These are phyloP conservation scores for Xylariaceae sp. DNA, from an alignment of 2,329 filamentous ascomycete genomes.

Conservation along the genomic window DNA sequence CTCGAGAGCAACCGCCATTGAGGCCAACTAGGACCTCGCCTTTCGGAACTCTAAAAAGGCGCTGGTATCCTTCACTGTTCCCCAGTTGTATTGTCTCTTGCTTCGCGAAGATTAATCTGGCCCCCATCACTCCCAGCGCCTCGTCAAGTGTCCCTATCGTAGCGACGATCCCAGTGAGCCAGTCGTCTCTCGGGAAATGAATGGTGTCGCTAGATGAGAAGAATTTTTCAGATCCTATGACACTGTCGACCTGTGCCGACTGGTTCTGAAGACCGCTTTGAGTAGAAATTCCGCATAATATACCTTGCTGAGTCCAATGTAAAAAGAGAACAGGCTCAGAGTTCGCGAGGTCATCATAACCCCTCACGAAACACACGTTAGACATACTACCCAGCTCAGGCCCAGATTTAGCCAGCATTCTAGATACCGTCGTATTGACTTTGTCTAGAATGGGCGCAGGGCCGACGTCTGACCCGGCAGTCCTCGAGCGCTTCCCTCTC, in stretches of 20 bases:
- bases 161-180: not conserved
- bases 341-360: not conserved
- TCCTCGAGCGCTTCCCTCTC: too few species aligned
- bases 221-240: not conserved
- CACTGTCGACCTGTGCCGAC: not conserved
- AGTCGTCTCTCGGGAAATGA: not conserved
- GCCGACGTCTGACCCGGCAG: not conserved
- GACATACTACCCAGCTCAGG: not conserved
- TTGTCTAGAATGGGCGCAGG: not conserved
- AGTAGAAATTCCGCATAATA: not conserved
- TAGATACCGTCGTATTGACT: not conserved
- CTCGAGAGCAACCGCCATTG: not conserved
- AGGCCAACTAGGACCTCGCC: not conserved
- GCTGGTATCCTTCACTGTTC: not conserved
- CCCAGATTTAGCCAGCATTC: not conserved
- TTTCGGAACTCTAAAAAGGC: not conserved
- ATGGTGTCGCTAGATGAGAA: not conserved
- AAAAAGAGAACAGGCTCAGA: not conserved
- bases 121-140: not conserved
- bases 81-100: not conserved
- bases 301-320: not conserved
- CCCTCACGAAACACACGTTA: not conserved
- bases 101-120: not conserved
- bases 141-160: not conserved
- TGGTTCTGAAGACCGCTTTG: not conserved